Evolutionary conservation across 208 protist genomes (phyloP).

Genomic region (Endotrypanum monterogeii): DNA sequence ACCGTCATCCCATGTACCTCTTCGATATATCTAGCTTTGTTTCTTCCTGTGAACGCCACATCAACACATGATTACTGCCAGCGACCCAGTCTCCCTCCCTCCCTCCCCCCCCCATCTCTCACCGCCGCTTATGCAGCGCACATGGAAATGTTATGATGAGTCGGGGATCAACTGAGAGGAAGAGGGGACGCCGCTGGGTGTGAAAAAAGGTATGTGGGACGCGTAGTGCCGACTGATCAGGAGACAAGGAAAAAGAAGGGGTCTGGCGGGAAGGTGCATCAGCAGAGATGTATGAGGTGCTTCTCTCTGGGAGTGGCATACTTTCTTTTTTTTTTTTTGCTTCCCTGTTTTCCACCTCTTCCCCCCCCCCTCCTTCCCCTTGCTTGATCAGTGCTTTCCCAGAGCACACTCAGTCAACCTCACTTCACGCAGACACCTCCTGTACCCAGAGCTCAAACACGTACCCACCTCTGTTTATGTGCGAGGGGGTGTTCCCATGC

Average conservation of each 20-base stretch:
- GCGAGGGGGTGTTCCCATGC: constrained; percentile 1
- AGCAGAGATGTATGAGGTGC: neutral
- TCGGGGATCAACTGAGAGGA: neutral
- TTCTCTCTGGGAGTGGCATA: no score
- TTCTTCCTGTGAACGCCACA: no score
- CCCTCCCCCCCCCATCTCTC: no score
- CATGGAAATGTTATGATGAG: neutral
- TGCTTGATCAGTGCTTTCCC: neutral
- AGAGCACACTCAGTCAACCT: neutral
- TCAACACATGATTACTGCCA: no score
- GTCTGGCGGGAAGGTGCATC: neutral
- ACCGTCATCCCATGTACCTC: no score
- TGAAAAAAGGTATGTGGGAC: neutral
- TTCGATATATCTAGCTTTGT: no score
- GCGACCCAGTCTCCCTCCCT: no score
- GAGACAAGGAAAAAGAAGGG: neutral
- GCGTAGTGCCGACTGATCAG: neutral
- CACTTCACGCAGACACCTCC: neutral
- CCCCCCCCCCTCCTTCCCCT: neutral
- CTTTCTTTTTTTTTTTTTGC: no score
- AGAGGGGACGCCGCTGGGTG: no score
- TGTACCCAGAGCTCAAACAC: neutral
- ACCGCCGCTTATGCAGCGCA: no score
- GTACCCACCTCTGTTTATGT: neutral
- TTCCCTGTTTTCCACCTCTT: no score